A percentile compares a stretch with the other conserved stretches of the same genome.
phyloP scores from a whole-genome alignment of 441 rosid genomes.

The Adansonia gregorii region DNA sequence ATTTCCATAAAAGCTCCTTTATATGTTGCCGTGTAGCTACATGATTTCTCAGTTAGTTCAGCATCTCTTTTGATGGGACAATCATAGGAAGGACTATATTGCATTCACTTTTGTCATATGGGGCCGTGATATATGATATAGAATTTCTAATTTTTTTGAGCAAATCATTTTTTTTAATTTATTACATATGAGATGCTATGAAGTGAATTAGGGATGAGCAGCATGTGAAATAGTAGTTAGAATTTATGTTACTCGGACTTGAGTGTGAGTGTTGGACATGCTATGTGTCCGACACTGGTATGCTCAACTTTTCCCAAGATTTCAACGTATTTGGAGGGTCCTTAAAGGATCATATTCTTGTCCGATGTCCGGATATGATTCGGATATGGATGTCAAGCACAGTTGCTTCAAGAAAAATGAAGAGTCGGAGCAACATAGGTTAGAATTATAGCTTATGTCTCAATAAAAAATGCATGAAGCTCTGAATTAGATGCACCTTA shows the following conservation, averaged over 20 bases:
- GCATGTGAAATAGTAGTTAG: not conserved
- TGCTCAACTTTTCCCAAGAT: too few species aligned
- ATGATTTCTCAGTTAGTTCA: not conserved
- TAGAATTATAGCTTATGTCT: not conserved
- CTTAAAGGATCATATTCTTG: too few species aligned
- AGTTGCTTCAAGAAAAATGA: too few species aligned
- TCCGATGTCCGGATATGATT: too few species aligned
- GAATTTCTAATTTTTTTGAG: not conserved
- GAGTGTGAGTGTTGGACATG: too few species aligned
- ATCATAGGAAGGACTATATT: not conserved
- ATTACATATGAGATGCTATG: not conserved
- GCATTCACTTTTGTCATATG: slow-evolving; percentile 4
- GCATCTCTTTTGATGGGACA: not conserved
- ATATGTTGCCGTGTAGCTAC: not conserved
- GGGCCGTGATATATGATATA: not conserved
- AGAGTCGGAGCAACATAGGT: too few species aligned
- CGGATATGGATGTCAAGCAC: too few species aligned
- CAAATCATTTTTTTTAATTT: too few species aligned
- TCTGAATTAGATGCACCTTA: not conserved
- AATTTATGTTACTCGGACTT: not conserved
- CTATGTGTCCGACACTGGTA: too few species aligned
- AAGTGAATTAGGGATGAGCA: not conserved
- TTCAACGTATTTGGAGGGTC: too few species aligned
- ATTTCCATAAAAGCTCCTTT: not conserved
- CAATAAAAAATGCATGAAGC: not conserved